phyloP scores from a whole-genome alignment of 2,329 filamentous ascomycete genomes.

The Xylariaceae sp. region DNA sequence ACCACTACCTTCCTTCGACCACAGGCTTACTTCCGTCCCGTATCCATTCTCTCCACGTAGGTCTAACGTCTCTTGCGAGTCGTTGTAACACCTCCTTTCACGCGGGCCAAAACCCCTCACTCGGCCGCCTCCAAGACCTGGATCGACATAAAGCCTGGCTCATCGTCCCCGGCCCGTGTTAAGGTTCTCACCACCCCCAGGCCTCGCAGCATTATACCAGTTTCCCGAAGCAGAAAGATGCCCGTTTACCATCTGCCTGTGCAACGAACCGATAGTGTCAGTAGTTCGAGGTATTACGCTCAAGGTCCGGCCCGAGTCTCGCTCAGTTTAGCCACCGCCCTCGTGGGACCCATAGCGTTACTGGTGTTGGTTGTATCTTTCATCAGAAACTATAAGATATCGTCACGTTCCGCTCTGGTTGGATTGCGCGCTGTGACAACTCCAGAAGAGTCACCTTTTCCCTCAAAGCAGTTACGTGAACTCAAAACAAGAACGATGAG shows the following conservation, averaged over 20 bases:
- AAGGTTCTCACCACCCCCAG: slow-evolving; percentile 23
- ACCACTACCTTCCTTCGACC: slow-evolving; percentile 15
- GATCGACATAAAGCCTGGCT: slow-evolving; percentile 26
- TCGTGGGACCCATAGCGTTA: slow-evolving; percentile 22
- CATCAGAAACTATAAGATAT: slow-evolving; percentile 23
- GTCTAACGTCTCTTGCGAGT: slow-evolving; percentile 14
- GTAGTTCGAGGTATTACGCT: slow-evolving; percentile 27
- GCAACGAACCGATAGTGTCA: slow-evolving; percentile 27
- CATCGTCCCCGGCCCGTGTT: slow-evolving; percentile 22
- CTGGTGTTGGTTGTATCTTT: slow-evolving; percentile 19
- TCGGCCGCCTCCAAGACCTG: slow-evolving; percentile 21
- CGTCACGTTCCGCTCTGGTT: slow-evolving; percentile 8
- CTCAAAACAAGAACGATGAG: slow-evolving; percentile 23
- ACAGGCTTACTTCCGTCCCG: slow-evolving; percentile 17
- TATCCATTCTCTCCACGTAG: slow-evolving; percentile 12
- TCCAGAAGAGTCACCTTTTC: slow-evolving; percentile 15
- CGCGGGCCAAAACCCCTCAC: slow-evolving; percentile 20
- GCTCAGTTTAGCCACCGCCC: slow-evolving; percentile 17
- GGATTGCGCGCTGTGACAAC: slow-evolving; percentile 10
- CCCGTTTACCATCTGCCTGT: slow-evolving; percentile 34
- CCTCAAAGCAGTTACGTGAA: slow-evolving; percentile 31
- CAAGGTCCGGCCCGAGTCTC: slow-evolving; percentile 26
- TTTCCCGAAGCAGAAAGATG: slow-evolving; percentile 37
- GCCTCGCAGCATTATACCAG: slow-evolving; percentile 21
- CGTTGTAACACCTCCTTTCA: slow-evolving; percentile 15